A percentile compares a stretch with the other conserved stretches of the same genome.
Evolutionary conservation across 371 early-diverging fungal genomes (phyloP).

Genomic region (Mucor irregularis): DNA sequence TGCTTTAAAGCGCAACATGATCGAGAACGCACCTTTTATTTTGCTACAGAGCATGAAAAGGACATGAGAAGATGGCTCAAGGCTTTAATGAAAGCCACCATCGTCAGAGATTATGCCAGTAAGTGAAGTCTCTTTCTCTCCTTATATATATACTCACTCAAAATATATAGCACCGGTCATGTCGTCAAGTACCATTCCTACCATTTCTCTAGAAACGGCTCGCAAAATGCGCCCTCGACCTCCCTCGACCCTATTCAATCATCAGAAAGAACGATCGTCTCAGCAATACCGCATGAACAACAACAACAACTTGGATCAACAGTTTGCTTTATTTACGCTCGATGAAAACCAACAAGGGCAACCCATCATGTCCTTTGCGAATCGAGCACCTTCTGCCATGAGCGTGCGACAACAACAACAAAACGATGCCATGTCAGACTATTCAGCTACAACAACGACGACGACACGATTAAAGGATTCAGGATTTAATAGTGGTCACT

Average conservation of each 20-base stretch:
- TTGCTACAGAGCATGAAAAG: constrained; percentile 61
- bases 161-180: constrained; percentile 59
- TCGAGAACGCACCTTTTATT: constrained; percentile 61
- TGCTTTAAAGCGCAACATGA: constrained; percentile 71
- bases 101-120: constrained; percentile 58
- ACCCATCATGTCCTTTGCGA: constrained; percentile 4
- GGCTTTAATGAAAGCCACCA: constrained; percentile 73
- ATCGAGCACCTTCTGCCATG: constrained; percentile 5
- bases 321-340: constrained; percentile 2
- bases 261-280: constrained; percentile 7
- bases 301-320: constrained; percentile 4
- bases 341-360: constrained; percentile 4
- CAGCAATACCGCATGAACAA: not conserved
- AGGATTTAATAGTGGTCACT: constrained; percentile 21
- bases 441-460: constrained; percentile 1
- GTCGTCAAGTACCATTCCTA: constrained; percentile 66
- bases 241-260: constrained; percentile 47
- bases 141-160: too few relatives aligned
- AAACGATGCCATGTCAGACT: constrained; percentile 6
- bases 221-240: constrained; percentile 66
- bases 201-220: constrained; percentile 62
- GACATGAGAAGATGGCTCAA: constrained; percentile 65
- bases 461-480: constrained; percentile 20
- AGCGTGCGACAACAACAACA: not conserved
- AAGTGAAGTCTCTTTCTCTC: constrained; percentile 7